phyloP scores from a whole-genome alignment of 192 early-diverging fungal genomes.

The Backusella liffmaniae region DNA sequence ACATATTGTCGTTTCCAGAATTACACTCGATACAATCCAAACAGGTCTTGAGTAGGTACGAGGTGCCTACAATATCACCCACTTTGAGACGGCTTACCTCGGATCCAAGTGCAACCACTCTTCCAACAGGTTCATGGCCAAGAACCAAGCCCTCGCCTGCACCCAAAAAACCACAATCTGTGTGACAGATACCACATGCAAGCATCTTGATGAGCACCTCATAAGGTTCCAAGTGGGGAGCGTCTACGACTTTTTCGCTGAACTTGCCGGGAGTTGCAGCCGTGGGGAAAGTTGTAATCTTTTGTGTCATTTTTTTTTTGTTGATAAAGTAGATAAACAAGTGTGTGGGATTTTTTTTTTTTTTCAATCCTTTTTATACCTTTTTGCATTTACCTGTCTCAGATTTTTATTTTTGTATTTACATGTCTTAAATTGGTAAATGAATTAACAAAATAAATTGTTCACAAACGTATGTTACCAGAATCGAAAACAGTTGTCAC shows the following conservation, averaged over 20 bases:
- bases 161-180: background rate
- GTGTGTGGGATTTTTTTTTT: background rate
- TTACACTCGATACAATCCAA: constrained; percentile 45
- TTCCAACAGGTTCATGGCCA: constrained; percentile 73
- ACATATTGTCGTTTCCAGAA: constrained; percentile 52
- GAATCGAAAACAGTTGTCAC: background rate
- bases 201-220: background rate
- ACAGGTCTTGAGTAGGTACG: constrained; percentile 55
- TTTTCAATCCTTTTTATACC: background rate
- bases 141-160: background rate
- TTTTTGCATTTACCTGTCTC: background rate
- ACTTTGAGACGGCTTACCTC: constrained; percentile 49
- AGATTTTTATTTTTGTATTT: no score
- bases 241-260: background rate
- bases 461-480: background rate
- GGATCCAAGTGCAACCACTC: constrained; percentile 56
- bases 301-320: background rate
- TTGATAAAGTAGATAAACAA: background rate
- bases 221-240: background rate
- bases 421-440: background rate
- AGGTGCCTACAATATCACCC: constrained; percentile 63
- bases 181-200: constrained; percentile 1
- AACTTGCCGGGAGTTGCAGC: background rate
- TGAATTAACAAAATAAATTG: background rate
- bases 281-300: background rate